A percentile compares a stretch with the other conserved stretches of the same genome.
phyloP scores from a whole-genome alignment of 2,329 filamentous ascomycete genomes.

The Alternaria triticina region DNA sequence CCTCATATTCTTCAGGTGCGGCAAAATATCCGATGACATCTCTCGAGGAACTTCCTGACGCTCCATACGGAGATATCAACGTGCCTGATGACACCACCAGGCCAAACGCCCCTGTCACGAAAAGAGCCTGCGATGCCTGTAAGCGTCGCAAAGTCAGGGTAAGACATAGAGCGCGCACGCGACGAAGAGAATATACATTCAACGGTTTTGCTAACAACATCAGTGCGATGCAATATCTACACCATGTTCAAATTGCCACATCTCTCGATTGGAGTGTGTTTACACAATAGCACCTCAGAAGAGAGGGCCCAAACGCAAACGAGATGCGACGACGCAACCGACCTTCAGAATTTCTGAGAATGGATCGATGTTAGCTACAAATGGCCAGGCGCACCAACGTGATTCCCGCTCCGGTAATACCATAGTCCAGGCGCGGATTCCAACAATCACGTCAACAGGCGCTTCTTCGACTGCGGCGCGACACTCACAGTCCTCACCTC shows the following conservation, averaged over 20 bases:
- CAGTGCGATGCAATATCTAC: not conserved
- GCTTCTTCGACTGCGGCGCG: not conserved
- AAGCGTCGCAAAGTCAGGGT: not conserved
- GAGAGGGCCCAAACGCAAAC: not conserved
- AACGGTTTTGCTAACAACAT: not conserved
- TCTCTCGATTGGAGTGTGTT: not conserved
- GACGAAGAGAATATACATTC: not conserved
- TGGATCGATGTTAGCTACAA: not conserved
- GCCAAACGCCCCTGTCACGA: not conserved
- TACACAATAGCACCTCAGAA: not conserved
- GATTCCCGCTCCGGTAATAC: too few relatives aligned
- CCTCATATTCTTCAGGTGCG: not conserved
- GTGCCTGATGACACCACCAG: not conserved
- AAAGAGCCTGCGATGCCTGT: not conserved
- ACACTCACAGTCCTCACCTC: not conserved
- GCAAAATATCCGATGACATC: not conserved
- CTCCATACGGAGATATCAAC: not conserved
- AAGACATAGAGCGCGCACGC: not conserved
- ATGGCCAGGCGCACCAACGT: not conserved
- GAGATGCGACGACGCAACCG: not conserved
- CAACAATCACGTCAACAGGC: not conserved
- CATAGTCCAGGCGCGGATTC: not conserved
- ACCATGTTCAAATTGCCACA: not conserved
- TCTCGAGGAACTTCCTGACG: not conserved
- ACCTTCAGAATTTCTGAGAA: not conserved